A percentile compares a stretch with the other conserved stretches of the same genome.
Conservation (phyloP, 192 early-diverging fungal species). For the Obelidium mucronatum region DNA sequence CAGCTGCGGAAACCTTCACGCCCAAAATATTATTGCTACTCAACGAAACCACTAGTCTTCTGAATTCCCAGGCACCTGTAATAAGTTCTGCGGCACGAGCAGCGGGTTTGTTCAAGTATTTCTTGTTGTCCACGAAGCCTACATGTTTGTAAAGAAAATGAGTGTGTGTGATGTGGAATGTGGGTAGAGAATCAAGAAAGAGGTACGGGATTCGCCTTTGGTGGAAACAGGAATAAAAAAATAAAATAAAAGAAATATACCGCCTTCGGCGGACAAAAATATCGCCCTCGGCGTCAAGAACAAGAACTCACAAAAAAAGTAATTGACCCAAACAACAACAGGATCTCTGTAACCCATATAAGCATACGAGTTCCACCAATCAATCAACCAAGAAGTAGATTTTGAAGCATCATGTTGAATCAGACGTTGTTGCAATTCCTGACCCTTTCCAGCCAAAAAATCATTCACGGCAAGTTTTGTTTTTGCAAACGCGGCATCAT, state of each 20-base stretch:
- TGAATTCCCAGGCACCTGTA: slow-evolving; percentile 90
- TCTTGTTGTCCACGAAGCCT: slow-evolving; percentile 86
- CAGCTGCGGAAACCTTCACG: too few species aligned
- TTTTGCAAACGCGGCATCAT: slow-evolving; percentile 69
- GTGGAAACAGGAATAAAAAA: too few species aligned
- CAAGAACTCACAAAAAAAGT: slow-evolving; percentile 76
- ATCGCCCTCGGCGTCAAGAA: neutral
- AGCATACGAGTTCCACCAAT: slow-evolving; percentile 96
- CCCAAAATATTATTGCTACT: too few species aligned
- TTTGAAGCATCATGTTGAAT: slow-evolving; percentile 75
- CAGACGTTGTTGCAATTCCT: slow-evolving; percentile 83
- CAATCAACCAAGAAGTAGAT: slow-evolving; percentile 88
- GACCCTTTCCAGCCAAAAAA: slow-evolving; percentile 82
- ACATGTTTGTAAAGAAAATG: too few species aligned
- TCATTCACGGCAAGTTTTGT: slow-evolving; percentile 75
- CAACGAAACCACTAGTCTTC: slow-evolving; percentile 73
- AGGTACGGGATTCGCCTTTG: too few species aligned
- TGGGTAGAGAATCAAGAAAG: too few species aligned
- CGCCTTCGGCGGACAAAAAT: neutral
- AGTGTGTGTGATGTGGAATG: too few species aligned
- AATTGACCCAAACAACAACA: slow-evolving; percentile 86
- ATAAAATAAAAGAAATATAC: too few species aligned
- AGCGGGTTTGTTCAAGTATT: slow-evolving; percentile 73
- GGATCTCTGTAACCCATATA: slow-evolving; percentile 89
- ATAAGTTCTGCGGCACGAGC: slow-evolving; percentile 88